Conservation (phyloP, 148 eudicot genomes). For the Rhododendron griersonianum region DNA sequence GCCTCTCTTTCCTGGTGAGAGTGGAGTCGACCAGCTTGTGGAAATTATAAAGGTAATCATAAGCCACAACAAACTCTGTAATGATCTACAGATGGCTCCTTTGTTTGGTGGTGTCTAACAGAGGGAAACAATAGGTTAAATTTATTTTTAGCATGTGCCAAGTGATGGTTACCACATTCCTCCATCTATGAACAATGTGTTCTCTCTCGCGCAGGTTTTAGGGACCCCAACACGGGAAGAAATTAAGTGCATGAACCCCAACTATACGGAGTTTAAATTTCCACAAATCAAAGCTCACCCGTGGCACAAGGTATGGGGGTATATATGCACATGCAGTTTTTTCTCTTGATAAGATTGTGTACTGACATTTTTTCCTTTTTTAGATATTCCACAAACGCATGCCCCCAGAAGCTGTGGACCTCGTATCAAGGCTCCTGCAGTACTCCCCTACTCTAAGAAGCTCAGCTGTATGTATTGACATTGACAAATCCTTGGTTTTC, state of each 20-base stretch:
- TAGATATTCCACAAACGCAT: conserved; percentile 89
- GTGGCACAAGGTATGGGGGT: conserved; percentile 83
- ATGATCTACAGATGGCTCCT: neutral
- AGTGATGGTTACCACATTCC: neutral
- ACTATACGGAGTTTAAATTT: conserved; percentile 81
- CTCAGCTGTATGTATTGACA: conserved; percentile 61
- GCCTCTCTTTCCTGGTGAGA: conserved; percentile 60
- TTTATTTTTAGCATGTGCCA: neutral
- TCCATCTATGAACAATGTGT: neutral
- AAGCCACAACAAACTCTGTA: neutral
- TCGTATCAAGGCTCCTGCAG: conserved; percentile 84
- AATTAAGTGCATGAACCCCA: conserved; percentile 93
- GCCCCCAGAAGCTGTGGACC: conserved; percentile 96
- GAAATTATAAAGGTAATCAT: conserved; percentile 48
- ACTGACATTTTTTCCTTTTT: conserved; percentile 8
- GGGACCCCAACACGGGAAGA: conserved; percentile 96
- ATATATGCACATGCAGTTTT: neutral
- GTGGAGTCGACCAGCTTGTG: conserved; percentile 59
- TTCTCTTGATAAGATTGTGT: neutral
- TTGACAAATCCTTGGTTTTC: no score
- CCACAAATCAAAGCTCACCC: conserved; percentile 97
- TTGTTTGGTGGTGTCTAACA: neutral
- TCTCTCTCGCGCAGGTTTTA: conserved; percentile 51
- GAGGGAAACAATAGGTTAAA: neutral
- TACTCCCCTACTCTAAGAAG: conserved; percentile 82